Base-by-base conservation (phyloP, 345 rosid genomes). In the Euphorbia pulcherrima region DNA sequence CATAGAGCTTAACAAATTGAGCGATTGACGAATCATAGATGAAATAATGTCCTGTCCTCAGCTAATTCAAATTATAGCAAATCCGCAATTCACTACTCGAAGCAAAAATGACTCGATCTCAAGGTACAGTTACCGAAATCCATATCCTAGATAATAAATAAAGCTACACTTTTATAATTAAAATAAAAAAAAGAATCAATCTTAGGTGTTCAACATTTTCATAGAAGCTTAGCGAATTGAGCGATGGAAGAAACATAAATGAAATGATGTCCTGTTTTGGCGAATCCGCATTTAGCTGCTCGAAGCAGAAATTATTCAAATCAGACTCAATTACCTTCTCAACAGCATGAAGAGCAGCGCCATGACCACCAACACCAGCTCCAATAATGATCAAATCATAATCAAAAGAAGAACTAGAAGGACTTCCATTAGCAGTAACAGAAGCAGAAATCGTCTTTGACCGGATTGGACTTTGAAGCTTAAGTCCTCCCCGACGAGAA, bases 351-450 rank as follows among this genome's bases (percentile, higher is more conserved):
- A 95, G 86, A 1, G 97, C 99, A 64, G 99, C 97, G 39, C 99
- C 97, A 52, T 91, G 99, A 4, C 97, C 99, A 16, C 99, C 97
- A 21, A 94, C 99, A 57, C 97, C 99, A 47, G 99, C 97, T 33
- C 99, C 99, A 21, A 91, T 86, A 60, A 94, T 94, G 77, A 91
- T 69, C 82, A 94, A 75, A 78, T 91, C 99, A 72, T 94, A 94
- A 72, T 94, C 96, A 58, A 91, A 94, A 23, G 91, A 94, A 23
- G 91, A 82, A 79, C 83, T 83, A 0, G 87, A 78, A 2, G 90
- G 76, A 68, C 82, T 83, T 27, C 96, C 97, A 62, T 94, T 89
- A 65, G 58, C 78, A 9, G 71, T 65, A 3, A 71, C 46, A 13
- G 88, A 76, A 74, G 95, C 85, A 0, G 73, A 80, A 17, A 80